Evolutionary conservation across 768 basidiomycete genomes (phyloP), one percentile per base, ranked within the genome.

Genomic region (Thelephora ganbajun): DNA sequence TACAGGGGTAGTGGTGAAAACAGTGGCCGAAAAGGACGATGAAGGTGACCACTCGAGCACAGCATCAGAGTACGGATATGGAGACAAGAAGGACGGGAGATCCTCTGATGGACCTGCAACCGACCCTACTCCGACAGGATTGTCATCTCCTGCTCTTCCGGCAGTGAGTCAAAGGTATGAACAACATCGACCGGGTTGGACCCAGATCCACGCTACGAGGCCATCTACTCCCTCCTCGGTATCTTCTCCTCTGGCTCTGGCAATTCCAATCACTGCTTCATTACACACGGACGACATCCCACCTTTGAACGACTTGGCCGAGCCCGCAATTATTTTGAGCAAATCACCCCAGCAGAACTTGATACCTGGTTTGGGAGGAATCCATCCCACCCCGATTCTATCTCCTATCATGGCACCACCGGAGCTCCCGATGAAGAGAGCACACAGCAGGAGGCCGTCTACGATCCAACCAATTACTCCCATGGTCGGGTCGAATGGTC

Each of bases 151-250:
- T 12, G 54, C 66, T 13, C 57, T 52, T 4, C 56, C 53, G 52
- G 43, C 44, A 46, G 45, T 52, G 14, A 50, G n/a, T 30, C 44
- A 45, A 44, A 46, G 53, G 20, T 49, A 53, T 7, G 26, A 30
- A 9, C 26, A 4, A 9, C 9, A 4, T 4, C 45, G 45, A 30
- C 53, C 43, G n/a, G 46, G 54, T 39, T 49, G 51, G 49, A 43
- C 37, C 51, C 5, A 45, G 44, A 12, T 14, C 50, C 13, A 16
- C 46, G 18, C 54, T 54, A 88, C 87, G 7, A 73, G 88, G 44
- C 88, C 88, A 6, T 90, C 87, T 9, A 91, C 88, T 0, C 88
- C 88, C 13, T 90, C 88, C 2, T 91, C 88, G 14, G 75, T 89
- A 46, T 89, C 88, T 19, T 91, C 88, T 11, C 88, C 88, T 48